phyloP scores from a whole-genome alignment of 1,284 basidiomycete species.

The Leccinum griseonigrum region DNA sequence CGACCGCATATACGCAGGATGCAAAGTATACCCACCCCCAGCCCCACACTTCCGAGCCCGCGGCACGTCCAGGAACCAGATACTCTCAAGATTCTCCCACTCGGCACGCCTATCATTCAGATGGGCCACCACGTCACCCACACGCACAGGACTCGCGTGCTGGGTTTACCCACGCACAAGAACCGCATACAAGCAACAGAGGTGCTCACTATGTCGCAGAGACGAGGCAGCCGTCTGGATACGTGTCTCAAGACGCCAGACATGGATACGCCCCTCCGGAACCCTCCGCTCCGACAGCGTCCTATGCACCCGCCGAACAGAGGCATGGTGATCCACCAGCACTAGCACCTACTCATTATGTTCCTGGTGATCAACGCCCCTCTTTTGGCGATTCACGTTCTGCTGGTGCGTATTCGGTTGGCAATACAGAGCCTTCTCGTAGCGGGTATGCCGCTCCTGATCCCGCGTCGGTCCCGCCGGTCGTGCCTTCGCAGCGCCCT shows the following conservation, averaged over 20 bases:
- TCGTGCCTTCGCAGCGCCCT: conserved; percentile 22
- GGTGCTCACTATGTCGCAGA: conserved; percentile 18
- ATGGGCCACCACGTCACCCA: conserved; percentile 18
- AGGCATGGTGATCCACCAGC: conserved; percentile 15
- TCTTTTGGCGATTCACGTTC: conserved; percentile 29
- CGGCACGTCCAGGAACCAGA: conserved; percentile 11
- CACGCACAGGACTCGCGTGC: conserved; percentile 23
- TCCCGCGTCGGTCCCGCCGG: conserved; percentile 12
- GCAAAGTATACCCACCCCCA: conserved; percentile 25
- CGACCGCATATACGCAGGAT: conserved; percentile 25
- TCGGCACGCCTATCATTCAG: conserved; percentile 17
- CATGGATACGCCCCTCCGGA: conserved; percentile 24
- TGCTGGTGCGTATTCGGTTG: conserved; percentile 14
- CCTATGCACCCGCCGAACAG: conserved; percentile 24
- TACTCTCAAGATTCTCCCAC: conserved; percentile 19
- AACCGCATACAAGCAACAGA: conserved; percentile 17
- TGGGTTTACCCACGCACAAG: conserved; percentile 21
- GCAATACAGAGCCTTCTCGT: conserved; percentile 17
- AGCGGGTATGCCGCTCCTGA: conserved; percentile 19
- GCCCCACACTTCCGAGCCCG: conserved; percentile 19
- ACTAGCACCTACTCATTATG: conserved; percentile 17
- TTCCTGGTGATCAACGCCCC: conserved; percentile 22
- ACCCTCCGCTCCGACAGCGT: conserved; percentile 10
- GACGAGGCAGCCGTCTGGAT: conserved; percentile 23
- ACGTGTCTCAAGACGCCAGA: conserved; percentile 23